Evolutionary conservation across 176 grass and related monocot species (phyloP), one percentile per base, ranked within the genome.

Genomic region (Oryza glaberrima): DNA sequence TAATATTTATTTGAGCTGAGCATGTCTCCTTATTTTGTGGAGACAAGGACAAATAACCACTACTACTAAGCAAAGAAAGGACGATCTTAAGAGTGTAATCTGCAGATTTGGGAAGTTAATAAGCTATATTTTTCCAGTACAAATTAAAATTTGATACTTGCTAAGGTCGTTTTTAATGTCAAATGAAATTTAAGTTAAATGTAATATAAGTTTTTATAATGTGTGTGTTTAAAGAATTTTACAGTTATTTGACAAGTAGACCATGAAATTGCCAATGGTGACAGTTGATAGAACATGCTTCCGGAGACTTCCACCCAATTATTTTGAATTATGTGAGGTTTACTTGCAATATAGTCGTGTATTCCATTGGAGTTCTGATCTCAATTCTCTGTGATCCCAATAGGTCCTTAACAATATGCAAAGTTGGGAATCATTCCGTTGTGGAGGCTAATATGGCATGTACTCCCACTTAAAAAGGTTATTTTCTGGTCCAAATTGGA

Each of bases 361-460:
- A 51, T 83, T 64, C 23, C 54, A 19, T 23, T 73, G 46, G 52
- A 73, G 19, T 64, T 40, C 3, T 36, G 20, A 30, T 23, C 32
- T 25, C n/a, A 82, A 14, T 54, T 58, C n/a, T 9, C 41, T 68
- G 20, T 6, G 5, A 26, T 69, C 10, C n/a, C 36, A 76, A 54
- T 76, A 76, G 28, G 19, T 36, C 13, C 28, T 41, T 84, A 54
- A 30, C 6, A 46, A 69, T 44, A 77, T 34, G 70, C 35, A 70
- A 76, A 78, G 36, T 70, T 79, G 35, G 28, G 65, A 65, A 84
- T 85, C 6, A 60, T 81, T 77, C 60, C 75, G 81, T 58, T 69
- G 44, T 69, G 52, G 8, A n/a, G 70, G 49, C 28, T 41, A 70
- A 47, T 77, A 44, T 65, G 78, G 75, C 22, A n/a, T 34, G 48